These are phyloP conservation scores for Pisolithus thermaeus DNA, from an alignment of 1,284 basidiomycete species.

Conservation along the genomic window DNA sequence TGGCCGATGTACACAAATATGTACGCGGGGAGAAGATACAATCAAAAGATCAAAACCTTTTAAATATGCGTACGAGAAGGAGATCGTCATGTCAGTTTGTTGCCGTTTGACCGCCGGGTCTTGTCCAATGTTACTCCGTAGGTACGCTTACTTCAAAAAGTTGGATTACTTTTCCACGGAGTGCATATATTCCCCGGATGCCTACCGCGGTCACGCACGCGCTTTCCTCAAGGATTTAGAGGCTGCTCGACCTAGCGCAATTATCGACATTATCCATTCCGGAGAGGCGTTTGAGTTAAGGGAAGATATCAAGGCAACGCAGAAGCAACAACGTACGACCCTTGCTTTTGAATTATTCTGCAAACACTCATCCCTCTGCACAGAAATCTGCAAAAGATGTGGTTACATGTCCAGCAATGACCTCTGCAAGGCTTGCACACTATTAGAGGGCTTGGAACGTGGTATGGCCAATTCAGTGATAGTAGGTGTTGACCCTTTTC, in stretches of 20 bases:
- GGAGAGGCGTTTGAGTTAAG: conserved; percentile 85
- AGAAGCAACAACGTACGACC: conserved; percentile 72
- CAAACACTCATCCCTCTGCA: background rate
- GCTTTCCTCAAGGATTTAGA: conserved; percentile 95
- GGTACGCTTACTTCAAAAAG: conserved; percentile 98
- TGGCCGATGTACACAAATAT: conserved; percentile 90
- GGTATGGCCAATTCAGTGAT: conserved; percentile 65
- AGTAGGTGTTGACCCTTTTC: conserved; percentile 40
- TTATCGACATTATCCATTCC: conserved; percentile 97
- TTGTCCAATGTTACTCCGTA: conserved; percentile 26
- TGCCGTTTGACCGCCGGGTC: background rate
- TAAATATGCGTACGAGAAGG: conserved; percentile 99
- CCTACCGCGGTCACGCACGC: conserved; percentile 94
- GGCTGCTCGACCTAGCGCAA: conserved; percentile 86
- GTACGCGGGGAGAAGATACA: conserved; percentile 89
- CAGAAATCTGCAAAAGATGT: conserved; percentile 85
- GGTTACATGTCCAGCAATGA: conserved; percentile 92
- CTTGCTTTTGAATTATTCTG: background rate
- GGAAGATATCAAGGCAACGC: conserved; percentile 70
- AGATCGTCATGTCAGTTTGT: conserved; percentile 87
- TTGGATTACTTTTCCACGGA: conserved; percentile 99
- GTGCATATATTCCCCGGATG: conserved; percentile 98
- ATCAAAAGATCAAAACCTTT: conserved; percentile 98
- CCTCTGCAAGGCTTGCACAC: conserved; percentile 88
- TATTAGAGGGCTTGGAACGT: conserved; percentile 87